A percentile compares a stretch with the other conserved stretches of the same genome.
phyloP scores from a whole-genome alignment of 352 stramenopile species.

The Thraustochytrium striatum region DNA sequence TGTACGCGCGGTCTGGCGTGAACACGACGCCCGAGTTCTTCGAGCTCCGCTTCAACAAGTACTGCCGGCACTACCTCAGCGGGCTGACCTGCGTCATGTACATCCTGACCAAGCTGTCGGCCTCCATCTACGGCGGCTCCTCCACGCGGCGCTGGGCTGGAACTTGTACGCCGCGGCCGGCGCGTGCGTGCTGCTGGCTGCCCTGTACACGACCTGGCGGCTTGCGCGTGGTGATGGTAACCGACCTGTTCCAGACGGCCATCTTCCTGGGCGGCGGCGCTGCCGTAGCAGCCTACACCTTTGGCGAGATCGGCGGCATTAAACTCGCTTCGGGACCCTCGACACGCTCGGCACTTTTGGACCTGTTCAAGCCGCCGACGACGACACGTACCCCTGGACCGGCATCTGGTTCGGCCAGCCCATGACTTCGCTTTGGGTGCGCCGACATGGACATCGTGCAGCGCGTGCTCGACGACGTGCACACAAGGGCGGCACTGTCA shows the following conservation, averaged over 20 bases:
- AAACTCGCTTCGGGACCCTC: conserved; percentile 59
- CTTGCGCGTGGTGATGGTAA: conserved; percentile 67
- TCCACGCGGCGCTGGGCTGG: conserved; percentile 63
- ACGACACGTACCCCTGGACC: conserved; percentile 66
- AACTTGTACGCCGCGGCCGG: conserved; percentile 64
- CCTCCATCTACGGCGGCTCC: conserved; percentile 65
- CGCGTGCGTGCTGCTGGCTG: conserved; percentile 60
- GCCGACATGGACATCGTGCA: conserved; percentile 69
- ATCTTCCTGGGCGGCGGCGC: conserved; percentile 64
- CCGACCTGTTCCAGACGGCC: conserved; percentile 66
- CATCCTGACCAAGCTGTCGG: conserved; percentile 66
- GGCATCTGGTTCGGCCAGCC: conserved; percentile 66
- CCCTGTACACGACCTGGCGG: conserved; percentile 64
- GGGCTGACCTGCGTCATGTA: conserved; percentile 64
- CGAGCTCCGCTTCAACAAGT: conserved; percentile 65
- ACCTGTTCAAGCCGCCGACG: conserved; percentile 60
- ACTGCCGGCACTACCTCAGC: conserved; percentile 62
- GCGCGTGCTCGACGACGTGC: conserved; percentile 65
- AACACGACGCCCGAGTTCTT: conserved; percentile 67
- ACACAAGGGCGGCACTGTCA: conserved; percentile 64
- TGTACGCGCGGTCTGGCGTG: conserved; percentile 63
- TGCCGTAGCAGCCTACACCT: conserved; percentile 61
- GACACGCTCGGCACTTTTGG: conserved; percentile 61
- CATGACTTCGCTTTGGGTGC: conserved; percentile 65
- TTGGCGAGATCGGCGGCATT: conserved; percentile 62